phyloP scores from a whole-genome alignment of 83 land plant species.

The Picea engelmannii region DNA sequence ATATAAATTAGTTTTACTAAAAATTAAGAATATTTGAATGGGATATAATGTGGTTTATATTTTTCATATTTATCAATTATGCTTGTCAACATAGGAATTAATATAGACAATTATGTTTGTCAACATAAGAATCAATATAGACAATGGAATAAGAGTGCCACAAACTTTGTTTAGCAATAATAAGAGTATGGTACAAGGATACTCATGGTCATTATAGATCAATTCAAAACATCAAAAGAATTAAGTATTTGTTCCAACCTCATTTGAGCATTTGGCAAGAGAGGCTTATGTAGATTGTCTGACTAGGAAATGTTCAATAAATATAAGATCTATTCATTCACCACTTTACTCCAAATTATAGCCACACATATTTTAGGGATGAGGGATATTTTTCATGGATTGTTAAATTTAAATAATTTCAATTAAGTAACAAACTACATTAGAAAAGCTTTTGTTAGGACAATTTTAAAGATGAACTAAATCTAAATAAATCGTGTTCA shows the following conservation, averaged over 20 bases:
- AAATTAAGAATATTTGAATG: neutral
- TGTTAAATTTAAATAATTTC: too few species aligned
- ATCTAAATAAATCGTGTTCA: too few species aligned
- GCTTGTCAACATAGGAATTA: neutral
- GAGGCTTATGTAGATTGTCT: constrained; percentile 70
- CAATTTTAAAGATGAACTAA: too few species aligned
- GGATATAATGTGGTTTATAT: neutral
- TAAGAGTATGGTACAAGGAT: neutral
- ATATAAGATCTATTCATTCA: constrained; percentile 18
- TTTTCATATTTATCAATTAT: constrained; percentile 1
- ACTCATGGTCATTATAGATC: neutral
- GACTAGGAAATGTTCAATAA: constrained; percentile 79
- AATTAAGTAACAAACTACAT: too few species aligned
- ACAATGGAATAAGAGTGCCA: neutral
- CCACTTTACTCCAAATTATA: too few species aligned
- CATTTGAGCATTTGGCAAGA: constrained; percentile 35
- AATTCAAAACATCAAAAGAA: constrained; percentile 67
- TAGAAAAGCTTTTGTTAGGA: too few species aligned
- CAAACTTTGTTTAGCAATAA: neutral
- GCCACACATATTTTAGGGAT: too few species aligned
- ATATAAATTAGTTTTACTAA: neutral
- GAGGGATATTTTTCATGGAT: too few species aligned
- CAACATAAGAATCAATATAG: neutral
- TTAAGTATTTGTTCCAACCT: constrained; percentile 68
- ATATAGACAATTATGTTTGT: neutral